Conservation (phyloP, 108 stramenopile genomes). For the Hondaea fermentalgiana region DNA sequence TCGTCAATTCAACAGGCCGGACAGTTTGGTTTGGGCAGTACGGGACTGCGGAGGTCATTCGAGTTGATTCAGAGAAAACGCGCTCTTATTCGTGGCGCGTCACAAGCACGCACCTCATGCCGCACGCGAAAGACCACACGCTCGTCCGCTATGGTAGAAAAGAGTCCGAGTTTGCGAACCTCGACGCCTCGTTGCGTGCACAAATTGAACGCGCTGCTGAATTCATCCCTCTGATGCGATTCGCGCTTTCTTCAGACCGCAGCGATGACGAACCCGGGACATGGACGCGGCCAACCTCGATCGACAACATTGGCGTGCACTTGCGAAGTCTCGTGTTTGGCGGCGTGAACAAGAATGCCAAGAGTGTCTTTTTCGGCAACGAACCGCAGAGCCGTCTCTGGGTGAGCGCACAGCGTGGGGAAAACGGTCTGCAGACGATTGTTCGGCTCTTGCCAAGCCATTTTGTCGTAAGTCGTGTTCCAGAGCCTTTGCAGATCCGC, state of each 20-base stretch:
- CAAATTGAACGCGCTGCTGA: neutral
- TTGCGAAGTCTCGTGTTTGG: neutral
- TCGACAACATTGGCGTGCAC: neutral
- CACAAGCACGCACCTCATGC: neutral
- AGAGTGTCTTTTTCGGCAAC: neutral
- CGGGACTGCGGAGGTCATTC: neutral
- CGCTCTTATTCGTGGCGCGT: neutral
- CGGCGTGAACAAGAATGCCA: neutral
- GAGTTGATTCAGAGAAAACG: neutral
- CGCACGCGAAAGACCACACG: neutral
- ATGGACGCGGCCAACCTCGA: neutral
- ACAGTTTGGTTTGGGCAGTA: neutral
- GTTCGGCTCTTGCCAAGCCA: neutral
- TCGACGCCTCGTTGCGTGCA: neutral
- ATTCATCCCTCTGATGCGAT: neutral
- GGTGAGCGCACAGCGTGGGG: constrained; percentile 10
- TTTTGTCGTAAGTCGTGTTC: neutral
- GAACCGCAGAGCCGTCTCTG: neutral
- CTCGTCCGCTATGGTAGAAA: neutral
- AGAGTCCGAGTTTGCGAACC: neutral
- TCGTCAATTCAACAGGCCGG: neutral
- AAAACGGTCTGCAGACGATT: neutral
- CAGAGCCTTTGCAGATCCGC: neutral
- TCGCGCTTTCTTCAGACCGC: neutral
- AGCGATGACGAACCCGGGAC: neutral